Conservation (phyloP, 1,284 basidiomycete genomes). For the Naganishia liquefaciens region DNA sequence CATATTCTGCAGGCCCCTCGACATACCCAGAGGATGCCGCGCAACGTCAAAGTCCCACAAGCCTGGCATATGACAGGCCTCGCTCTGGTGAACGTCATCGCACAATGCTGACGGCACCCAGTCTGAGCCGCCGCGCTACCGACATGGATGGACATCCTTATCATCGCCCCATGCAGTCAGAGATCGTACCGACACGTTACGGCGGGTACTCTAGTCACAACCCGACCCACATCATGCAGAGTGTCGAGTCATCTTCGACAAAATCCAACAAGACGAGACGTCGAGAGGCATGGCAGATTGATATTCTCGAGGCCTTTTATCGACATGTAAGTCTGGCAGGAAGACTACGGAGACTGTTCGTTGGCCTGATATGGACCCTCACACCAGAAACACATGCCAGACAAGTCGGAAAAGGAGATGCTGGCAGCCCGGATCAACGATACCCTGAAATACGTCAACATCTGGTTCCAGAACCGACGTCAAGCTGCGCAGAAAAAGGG, state of each 20-base stretch:
- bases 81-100: not conserved
- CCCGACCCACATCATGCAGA: slow-evolving; percentile 11
- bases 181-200: not conserved
- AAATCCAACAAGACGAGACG: slow-evolving; percentile 17
- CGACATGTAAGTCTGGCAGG: slow-evolving; percentile 2
- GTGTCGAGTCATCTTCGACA: not conserved
- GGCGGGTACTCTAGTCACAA: slow-evolving; percentile 25
- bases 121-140: slow-evolving; percentile 8
- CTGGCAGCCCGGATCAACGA: slow-evolving; percentile 18
- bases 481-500: slow-evolving; percentile 27
- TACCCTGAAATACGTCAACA: slow-evolving; percentile 28
- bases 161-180: slow-evolving; percentile 2
- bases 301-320: slow-evolving; percentile 24
- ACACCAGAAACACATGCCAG: slow-evolving; percentile 27
- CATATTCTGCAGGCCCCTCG: not conserved
- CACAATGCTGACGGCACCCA: not conserved
- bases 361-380: slow-evolving; percentile 1
- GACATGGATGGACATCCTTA: slow-evolving; percentile 20
- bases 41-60: not conserved
- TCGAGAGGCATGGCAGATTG: slow-evolving; percentile 27
- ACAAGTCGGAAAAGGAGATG: slow-evolving; percentile 26
- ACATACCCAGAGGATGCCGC: not conserved
- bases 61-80: not conserved
- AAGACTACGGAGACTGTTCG: not conserved
- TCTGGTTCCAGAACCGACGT: slow-evolving; percentile 27